Evolutionary conservation across 495 filamentous ascomycete genomes (phyloP), one percentile per base, ranked within the genome.

Genomic region (Penicillium angulare): DNA sequence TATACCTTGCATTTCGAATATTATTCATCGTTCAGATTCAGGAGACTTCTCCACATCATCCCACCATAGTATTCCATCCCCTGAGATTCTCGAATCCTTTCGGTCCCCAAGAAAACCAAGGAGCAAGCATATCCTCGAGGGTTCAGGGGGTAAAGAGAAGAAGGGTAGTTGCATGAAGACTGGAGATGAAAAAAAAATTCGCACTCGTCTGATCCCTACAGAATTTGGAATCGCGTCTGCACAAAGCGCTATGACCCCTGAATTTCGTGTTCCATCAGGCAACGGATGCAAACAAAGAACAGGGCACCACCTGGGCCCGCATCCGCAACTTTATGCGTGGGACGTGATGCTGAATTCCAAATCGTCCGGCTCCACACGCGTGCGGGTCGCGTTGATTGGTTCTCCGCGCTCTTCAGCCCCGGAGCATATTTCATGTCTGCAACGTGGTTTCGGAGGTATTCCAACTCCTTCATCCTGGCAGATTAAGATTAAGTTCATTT

Each of bases 321-420:
- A n/a, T 33, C 26, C 6, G 21, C 32, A 24, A 17, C 29, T 16
- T 13, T 23, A 15, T 36, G 49, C 31, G 40, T 49, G 45, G 45
- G 39, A 35, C 15, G 50, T 53, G 41, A 50, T 40, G 41, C 34
- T 16, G 16, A 55, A 59, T 59, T 59, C 56, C 56, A 59, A 59
- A 59, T 59, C 23, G n/a, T 3, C 27, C 34, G 26, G 23, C 23
- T 55, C 56, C 56, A 55, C 56, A 21, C 16, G 16, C 7, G 16
- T 31, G 24, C 24, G 20, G 39, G 7, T 20, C 7, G 5, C 12
- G 16, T 3, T 58, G 9, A 58, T 58, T 58, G 51, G 56, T n/a
- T 17, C 4, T 27, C 7, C 15, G 22, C 41, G 22, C 38, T 40
- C 4, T 4, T 12, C 12, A n/a, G 15, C 15, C 1, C 15, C 33